Percentiles rank a stretch among this genome's conserved stretches.
phyloP scores from a whole-genome alignment of 345 rosid species.

The Carallia pectinifolia region DNA sequence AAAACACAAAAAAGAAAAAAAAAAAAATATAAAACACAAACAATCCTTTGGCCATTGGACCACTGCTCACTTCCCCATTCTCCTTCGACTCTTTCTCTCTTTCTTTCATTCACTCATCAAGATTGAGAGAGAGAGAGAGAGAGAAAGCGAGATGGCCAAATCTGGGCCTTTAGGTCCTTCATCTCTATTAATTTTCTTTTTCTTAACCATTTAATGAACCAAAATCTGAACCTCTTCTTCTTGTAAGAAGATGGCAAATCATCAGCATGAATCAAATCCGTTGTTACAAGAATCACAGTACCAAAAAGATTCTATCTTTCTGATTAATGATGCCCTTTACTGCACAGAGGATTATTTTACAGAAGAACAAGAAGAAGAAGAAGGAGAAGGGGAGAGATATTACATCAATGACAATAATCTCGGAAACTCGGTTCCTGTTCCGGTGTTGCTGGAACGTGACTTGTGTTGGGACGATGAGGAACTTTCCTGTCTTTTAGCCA shows the following conservation, averaged over 20 bases:
- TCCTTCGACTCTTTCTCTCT: constrained; percentile 1
- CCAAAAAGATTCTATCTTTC: constrained; percentile 28
- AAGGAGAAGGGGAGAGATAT: not conserved
- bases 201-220: constrained; percentile 33
- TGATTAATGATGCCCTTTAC: constrained; percentile 42
- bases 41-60: not conserved
- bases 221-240: constrained; percentile 41
- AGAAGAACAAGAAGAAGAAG: constrained; percentile 26
- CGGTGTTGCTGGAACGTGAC: constrained; percentile 48
- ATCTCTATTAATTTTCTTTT: constrained; percentile 16
- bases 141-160: constrained; percentile 34
- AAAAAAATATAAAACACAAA: constrained; percentile 14
- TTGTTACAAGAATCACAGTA: constrained; percentile 8
- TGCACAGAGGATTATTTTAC: constrained; percentile 63
- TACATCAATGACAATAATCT: not conserved
- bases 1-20: no score
- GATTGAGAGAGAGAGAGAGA: constrained; percentile 3
- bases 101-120: not conserved
- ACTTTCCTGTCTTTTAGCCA: constrained; percentile 41
- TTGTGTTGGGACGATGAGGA: constrained; percentile 78
- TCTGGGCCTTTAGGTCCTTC: constrained; percentile 22
- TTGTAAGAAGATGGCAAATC: constrained; percentile 55
- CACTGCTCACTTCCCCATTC: not conserved
- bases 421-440: constrained; percentile 11
- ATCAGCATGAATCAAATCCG: constrained; percentile 16